Base-by-base conservation (phyloP, 768 basidiomycete genomes). In the Xerocomus brunneocitrinus region DNA sequence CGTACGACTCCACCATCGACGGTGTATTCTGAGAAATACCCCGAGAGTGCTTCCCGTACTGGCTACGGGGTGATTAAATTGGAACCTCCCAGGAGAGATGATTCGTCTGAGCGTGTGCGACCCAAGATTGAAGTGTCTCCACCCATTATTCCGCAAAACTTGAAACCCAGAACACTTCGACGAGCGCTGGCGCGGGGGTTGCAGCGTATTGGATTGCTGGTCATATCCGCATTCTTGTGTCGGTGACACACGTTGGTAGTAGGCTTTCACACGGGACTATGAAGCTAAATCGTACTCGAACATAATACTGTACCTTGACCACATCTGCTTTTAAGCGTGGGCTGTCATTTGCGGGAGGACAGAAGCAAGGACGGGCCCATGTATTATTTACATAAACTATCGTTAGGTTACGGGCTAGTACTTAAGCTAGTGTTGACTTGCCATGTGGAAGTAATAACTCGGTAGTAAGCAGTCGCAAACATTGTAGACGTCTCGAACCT, bases 401-500 rank as follows among this genome's bases (percentile, higher is more conserved):
- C 36, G 45, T 57, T 36, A 56, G 47, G 43, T 50, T 30, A 49
- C 25, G 25, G 46, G 43, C 40, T 50, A 45, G 44, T 55, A 53
- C 36, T 36, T 53, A 49, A 44, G 48, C 53, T 35, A 57, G 25
- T 55, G 35, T 45, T 34, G 32, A 6, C 5, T 52, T 52, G 62
- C 59, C 62, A 57, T 55, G 56, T 64, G 64, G 40, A 56, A 44
- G 52, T 54, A 58, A 57, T 67, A 40, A 50, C 50, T 27, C n/a
- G 19, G 36, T 56, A 54, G 58, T 67, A 69, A 69, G 67, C 67
- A 71, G 49, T 59, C 49, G 53, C 67, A 68, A 68, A 71, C 69
- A 71, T 47, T 48, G 53, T 61, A 46, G 42, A 47, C 51, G 50
- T 50, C 38, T 35, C 40, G 42, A 53, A 56, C 62, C 60, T 62